A percentile compares a stretch with the other conserved stretches of the same genome.
These are phyloP conservation scores for Hypomontagnella submonticulosa DNA, from an alignment of 495 filamentous ascomycete genomes.

Conservation along the genomic window DNA sequence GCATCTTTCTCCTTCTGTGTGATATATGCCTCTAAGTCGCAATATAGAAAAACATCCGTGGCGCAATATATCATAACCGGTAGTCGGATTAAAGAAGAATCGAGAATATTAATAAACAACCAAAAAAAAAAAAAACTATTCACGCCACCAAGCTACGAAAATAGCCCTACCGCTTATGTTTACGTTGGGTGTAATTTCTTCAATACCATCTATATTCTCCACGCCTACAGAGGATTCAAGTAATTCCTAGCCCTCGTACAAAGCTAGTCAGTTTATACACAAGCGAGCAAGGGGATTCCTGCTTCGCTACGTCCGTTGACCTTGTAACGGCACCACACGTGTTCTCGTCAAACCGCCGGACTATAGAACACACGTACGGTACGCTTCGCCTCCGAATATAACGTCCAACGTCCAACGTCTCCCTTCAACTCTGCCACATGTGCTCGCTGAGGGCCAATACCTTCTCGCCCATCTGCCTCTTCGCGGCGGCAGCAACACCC, in stretches of 20 bases:
- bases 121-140: no score
- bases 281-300: not conserved
- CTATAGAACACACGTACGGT: slow-evolving; percentile 3
- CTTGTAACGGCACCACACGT: not conserved
- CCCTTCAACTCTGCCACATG: slow-evolving; percentile 71
- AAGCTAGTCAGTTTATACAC: not conserved
- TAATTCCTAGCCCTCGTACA: not conserved
- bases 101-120: no score
- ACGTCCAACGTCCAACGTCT: slow-evolving; percentile 4
- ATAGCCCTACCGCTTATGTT: no score
- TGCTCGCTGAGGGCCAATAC: slow-evolving; percentile 80
- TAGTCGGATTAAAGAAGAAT: no score
- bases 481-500: slow-evolving; percentile 77
- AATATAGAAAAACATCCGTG: no score
- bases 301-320: not conserved
- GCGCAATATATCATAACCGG: no score
- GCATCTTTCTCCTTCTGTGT: no score
- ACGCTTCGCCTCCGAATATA: not conserved
- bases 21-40: no score
- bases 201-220: not conserved
- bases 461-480: slow-evolving; percentile 79
- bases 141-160: no score
- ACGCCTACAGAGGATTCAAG: not conserved
- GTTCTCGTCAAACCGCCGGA: no score
- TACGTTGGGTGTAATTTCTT: not conserved